Percentiles rank a stretch among this genome's conserved stretches.
Evolutionary conservation across 768 basidiomycete genomes (phyloP).

Genomic region (Rhodotorula kratochvilovae): DNA sequence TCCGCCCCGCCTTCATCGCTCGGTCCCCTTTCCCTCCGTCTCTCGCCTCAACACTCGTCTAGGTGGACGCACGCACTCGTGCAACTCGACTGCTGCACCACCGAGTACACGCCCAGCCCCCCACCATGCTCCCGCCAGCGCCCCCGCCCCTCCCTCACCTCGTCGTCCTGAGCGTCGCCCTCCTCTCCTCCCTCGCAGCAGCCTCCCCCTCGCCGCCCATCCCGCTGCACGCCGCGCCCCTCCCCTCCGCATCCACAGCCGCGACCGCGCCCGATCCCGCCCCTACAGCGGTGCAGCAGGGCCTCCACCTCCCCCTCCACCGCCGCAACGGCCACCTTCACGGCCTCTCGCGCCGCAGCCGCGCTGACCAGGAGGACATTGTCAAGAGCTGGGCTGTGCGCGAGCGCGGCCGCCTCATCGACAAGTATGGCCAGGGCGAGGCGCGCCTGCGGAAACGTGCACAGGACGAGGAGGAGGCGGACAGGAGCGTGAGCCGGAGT

Average conservation of each 20-base stretch:
- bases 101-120: background rate
- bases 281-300: background rate
- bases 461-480: background rate
- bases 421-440: slow-evolving; percentile 27
- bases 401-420: slow-evolving; percentile 25
- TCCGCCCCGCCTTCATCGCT: too few relatives aligned
- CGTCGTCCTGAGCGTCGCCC: background rate
- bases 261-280: background rate
- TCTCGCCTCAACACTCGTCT: too few relatives aligned
- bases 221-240: background rate
- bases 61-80: too few relatives aligned
- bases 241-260: background rate
- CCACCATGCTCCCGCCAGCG: background rate
- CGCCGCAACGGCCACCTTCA: slow-evolving; percentile 20
- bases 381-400: slow-evolving; percentile 29
- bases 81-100: background rate
- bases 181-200: background rate
- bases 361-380: slow-evolving; percentile 14
- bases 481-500: background rate
- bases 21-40: too few relatives aligned
- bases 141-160: background rate
- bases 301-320: slow-evolving; percentile 16
- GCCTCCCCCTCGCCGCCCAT: background rate
- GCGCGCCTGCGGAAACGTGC: slow-evolving; percentile 7
- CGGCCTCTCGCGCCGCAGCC: slow-evolving; percentile 1